Conservation (phyloP, 179 eudicot genomes). For the Silene coronaria region DNA sequence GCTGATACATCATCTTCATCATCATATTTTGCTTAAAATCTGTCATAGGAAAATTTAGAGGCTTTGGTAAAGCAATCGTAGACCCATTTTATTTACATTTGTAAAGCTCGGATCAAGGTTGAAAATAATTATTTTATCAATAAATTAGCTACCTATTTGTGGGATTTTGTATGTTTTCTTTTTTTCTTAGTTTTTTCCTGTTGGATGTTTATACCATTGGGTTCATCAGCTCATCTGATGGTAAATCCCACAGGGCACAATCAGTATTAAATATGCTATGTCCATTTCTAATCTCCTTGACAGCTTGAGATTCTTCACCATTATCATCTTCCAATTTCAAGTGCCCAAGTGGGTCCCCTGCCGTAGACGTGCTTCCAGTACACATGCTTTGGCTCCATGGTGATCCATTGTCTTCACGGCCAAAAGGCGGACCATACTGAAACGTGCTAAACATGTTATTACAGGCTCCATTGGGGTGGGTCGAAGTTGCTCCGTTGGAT, state of each 20-base stretch:
- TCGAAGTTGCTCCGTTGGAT: slow-evolving; percentile 29
- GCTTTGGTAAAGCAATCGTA: slow-evolving; percentile 21
- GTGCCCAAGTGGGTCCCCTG: slow-evolving; percentile 47
- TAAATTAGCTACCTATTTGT: slow-evolving; percentile 11
- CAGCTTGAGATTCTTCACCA: slow-evolving; percentile 38
- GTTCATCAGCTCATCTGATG: slow-evolving; percentile 68
- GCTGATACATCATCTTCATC: slow-evolving; percentile 91
- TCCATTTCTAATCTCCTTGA: slow-evolving; percentile 29
- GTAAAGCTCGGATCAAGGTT: slow-evolving; percentile 25
- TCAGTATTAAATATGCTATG: slow-evolving; percentile 46
- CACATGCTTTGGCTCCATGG: slow-evolving; percentile 76
- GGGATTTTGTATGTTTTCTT: background rate
- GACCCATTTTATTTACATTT: slow-evolving; percentile 36
- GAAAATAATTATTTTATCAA: slow-evolving; percentile 32
- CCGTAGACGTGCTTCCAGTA: slow-evolving; percentile 46
- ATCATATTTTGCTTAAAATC: slow-evolving; percentile 70
- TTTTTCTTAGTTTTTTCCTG: background rate
- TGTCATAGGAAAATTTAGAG: slow-evolving; percentile 16
- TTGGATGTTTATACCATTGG: slow-evolving; percentile 38
- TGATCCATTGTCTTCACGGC: slow-evolving; percentile 56
- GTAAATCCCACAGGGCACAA: slow-evolving; percentile 68
- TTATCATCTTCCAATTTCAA: slow-evolving; percentile 52
- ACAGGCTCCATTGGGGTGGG: slow-evolving; percentile 27
- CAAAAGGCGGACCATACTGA: slow-evolving; percentile 48
- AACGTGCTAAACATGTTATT: slow-evolving; percentile 39